phyloP scores from a whole-genome alignment of 2,329 filamentous ascomycete species.

The Monosporascus ibericus region DNA sequence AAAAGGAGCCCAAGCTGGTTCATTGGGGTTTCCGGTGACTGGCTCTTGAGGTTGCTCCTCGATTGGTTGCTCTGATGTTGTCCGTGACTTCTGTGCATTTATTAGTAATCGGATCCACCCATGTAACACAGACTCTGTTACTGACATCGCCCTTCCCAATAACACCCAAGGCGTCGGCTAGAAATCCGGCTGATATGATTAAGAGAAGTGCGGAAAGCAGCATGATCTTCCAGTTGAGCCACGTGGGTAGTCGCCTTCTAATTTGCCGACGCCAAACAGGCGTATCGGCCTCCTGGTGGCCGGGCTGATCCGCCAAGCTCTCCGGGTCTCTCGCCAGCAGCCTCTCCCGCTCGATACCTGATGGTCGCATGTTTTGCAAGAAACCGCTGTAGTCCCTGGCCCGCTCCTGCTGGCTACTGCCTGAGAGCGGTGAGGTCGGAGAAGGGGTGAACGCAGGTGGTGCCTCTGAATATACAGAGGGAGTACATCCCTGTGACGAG shows the following conservation, averaged over 20 bases:
- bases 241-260: conserved; percentile 21
- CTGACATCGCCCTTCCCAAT: conserved; percentile 16
- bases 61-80: conserved; percentile 11
- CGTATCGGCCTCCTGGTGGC: conserved; percentile 17
- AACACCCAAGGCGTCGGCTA: conserved; percentile 21
- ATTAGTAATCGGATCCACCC: neutral
- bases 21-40: neutral
- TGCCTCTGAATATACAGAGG: conserved; percentile 31
- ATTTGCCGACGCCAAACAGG: conserved; percentile 17
- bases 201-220: conserved; percentile 24
- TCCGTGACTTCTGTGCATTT: conserved; percentile 13
- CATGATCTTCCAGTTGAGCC: conserved; percentile 22
- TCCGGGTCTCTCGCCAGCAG: conserved; percentile 38
- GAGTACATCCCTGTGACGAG: conserved; percentile 13
- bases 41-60: conserved; percentile 6
- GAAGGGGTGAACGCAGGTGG: conserved; percentile 47
- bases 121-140: neutral
- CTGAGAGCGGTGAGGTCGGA: conserved; percentile 13
- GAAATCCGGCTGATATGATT: conserved; percentile 23
- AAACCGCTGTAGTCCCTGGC: conserved; percentile 40
- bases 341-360: conserved; percentile 35
- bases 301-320: conserved; percentile 36
- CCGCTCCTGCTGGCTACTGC: conserved; percentile 8
- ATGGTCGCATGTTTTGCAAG: conserved; percentile 32
- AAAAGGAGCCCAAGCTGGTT: conserved; percentile 9